Conservation (phyloP, 495 filamentous ascomycete genomes). For the Penicillium psychrofluorescens region DNA sequence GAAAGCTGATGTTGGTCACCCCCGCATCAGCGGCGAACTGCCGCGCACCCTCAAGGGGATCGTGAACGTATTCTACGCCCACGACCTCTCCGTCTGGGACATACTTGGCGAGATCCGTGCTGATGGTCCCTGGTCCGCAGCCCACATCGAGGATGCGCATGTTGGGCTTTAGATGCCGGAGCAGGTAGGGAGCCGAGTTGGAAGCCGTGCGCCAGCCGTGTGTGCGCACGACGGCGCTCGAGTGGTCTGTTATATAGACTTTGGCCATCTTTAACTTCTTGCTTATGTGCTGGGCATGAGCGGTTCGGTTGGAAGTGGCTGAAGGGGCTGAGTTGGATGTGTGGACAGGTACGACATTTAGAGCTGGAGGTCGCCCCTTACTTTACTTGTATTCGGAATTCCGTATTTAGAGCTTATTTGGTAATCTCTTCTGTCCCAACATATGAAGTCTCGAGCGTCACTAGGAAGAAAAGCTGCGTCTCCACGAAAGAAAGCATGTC, state of each 20-base stretch:
- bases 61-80: conserved; percentile 34
- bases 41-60: conserved; percentile 35
- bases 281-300: too few species aligned
- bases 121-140: conserved; percentile 54
- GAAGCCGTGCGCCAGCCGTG: conserved; percentile 46
- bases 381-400: too few species aligned
- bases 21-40: conserved; percentile 27
- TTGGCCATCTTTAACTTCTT: conserved; percentile 1
- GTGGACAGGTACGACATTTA: too few species aligned
- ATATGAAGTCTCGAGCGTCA: too few species aligned
- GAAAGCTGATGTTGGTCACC: conserved; percentile 41
- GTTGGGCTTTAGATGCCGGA: conserved; percentile 38
- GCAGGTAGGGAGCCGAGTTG: conserved; percentile 44
- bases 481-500: too few species aligned
- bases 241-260: conserved; percentile 46
- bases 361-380: too few species aligned
- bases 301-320: too few species aligned
- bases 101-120: conserved; percentile 39
- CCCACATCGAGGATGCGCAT: conserved; percentile 50
- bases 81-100: conserved; percentile 41
- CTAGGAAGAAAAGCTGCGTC: too few species aligned
- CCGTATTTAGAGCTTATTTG: too few species aligned
- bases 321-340: too few species aligned
- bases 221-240: conserved; percentile 38
- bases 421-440: too few species aligned